Conservation (phyloP, 1,284 basidiomycete genomes). For the Pterulicium gracile region DNA sequence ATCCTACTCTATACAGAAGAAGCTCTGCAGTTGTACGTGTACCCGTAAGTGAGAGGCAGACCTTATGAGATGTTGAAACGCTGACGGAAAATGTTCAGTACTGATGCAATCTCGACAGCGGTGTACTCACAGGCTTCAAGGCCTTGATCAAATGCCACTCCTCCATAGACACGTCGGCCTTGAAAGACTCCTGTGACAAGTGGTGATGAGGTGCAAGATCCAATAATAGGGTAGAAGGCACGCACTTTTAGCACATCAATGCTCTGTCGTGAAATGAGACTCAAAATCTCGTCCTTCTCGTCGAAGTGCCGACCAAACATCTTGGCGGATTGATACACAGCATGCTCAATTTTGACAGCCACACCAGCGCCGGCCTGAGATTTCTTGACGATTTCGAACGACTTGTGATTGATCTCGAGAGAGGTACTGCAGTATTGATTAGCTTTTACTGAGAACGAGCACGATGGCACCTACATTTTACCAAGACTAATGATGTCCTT, state of each 20-base stretch:
- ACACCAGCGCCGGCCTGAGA: constrained; percentile 91
- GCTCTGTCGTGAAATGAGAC: constrained; percentile 83
- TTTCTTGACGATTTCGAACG: constrained; percentile 82
- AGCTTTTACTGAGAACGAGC: neutral
- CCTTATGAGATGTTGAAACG: constrained; percentile 1
- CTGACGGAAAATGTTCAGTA: constrained; percentile 7
- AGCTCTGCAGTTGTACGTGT: neutral
- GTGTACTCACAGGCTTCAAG: constrained; percentile 69
- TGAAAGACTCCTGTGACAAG: constrained; percentile 63
- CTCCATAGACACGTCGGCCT: constrained; percentile 81
- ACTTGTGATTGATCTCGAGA: constrained; percentile 90
- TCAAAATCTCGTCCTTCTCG: constrained; percentile 91
- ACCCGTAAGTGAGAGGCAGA: neutral
- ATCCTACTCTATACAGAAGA: no score
- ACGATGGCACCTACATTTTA: constrained; percentile 69
- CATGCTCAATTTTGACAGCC: constrained; percentile 97
- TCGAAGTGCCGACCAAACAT: constrained; percentile 94
- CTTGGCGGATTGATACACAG: constrained; percentile 91
- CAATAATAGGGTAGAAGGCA: constrained; percentile 3
- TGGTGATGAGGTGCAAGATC: constrained; percentile 6
- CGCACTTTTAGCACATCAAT: constrained; percentile 90
- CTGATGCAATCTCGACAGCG: constrained; percentile 4
- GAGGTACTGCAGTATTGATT: constrained; percentile 66
- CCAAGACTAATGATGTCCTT: constrained; percentile 89
- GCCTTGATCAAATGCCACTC: constrained; percentile 94